Percentiles rank a stretch among this genome's conserved stretches.
Evolutionary conservation across 164 flowering plant species (phyloP).

Genomic region (Vitis rupestris): DNA sequence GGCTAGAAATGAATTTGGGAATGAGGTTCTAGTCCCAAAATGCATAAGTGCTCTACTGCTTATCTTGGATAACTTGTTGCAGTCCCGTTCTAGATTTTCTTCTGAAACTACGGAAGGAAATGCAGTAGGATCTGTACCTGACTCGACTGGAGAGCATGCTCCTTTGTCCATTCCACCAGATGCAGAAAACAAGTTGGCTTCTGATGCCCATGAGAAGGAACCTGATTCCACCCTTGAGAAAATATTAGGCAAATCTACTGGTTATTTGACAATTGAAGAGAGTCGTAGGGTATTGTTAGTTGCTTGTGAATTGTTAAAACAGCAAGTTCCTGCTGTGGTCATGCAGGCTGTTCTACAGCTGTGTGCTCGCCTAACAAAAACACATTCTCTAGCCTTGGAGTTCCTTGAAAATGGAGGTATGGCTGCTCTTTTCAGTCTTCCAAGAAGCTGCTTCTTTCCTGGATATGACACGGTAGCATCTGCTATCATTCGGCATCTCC

Average conservation of each 20-base stretch:
- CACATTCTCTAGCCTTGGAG: slow-evolving; percentile 68
- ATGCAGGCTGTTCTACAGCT: slow-evolving; percentile 93
- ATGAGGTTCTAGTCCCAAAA: slow-evolving; percentile 56
- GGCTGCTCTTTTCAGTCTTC: slow-evolving; percentile 71
- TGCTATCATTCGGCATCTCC: slow-evolving; percentile 81
- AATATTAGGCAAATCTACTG: slow-evolving; percentile 76
- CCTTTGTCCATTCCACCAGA: slow-evolving; percentile 29
- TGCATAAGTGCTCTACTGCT: slow-evolving; percentile 80
- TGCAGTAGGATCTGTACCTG: slow-evolving; percentile 33
- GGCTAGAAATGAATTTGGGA: slow-evolving; percentile 36
- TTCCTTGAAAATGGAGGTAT: slow-evolving; percentile 87
- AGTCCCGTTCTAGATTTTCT: slow-evolving; percentile 51
- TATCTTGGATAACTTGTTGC: slow-evolving; percentile 77
- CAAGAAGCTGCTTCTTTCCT: slow-evolving; percentile 75
- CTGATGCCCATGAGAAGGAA: slow-evolving; percentile 42
- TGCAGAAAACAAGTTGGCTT: slow-evolving; percentile 27
- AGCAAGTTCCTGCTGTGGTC: slow-evolving; percentile 66
- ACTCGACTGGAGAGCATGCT: slow-evolving; percentile 45
- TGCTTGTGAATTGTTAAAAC: slow-evolving; percentile 72
- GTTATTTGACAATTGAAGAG: slow-evolving; percentile 73
- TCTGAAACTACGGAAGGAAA: slow-evolving; percentile 41
- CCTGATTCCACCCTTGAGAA: slow-evolving; percentile 48
- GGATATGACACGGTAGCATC: slow-evolving; percentile 84
- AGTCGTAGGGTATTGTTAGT: slow-evolving; percentile 50
- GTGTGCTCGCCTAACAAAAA: slow-evolving; percentile 88